Evolutionary conservation across 192 early-diverging fungal genomes (phyloP).

Genomic region (Gamsiella multidivaricata): DNA sequence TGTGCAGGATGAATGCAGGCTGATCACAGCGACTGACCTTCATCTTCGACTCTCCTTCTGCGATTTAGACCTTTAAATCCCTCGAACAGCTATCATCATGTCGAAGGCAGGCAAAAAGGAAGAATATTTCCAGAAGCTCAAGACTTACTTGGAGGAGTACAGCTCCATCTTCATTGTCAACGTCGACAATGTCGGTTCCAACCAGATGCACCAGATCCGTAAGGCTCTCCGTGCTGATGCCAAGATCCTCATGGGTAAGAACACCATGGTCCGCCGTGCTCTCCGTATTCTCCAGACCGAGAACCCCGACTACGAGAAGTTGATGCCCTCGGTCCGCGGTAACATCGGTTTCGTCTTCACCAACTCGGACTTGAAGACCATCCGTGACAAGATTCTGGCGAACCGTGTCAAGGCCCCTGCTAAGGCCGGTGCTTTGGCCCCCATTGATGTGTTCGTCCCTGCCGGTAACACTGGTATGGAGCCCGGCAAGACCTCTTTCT

Average conservation of each 20-base stretch:
- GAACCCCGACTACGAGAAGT: constrained; percentile 87
- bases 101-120: constrained; percentile 99
- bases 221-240: constrained; percentile 89
- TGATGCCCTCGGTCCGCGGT: constrained; percentile 87
- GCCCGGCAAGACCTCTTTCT: constrained; percentile 99
- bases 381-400: constrained; percentile 88
- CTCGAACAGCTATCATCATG: constrained; percentile 85
- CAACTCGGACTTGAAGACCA: constrained; percentile 94
- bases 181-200: constrained; percentile 99
- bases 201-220: constrained; percentile 99
- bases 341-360: constrained; percentile 99
- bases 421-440: constrained; percentile 94
- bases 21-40: neutral
- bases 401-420: constrained; percentile 97
- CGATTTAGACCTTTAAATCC: constrained; percentile 62
- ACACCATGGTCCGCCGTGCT: constrained; percentile 98
- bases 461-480: constrained; percentile 99
- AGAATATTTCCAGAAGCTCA: constrained; percentile 96
- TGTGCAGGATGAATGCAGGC: neutral
- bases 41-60: neutral
- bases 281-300: constrained; percentile 71
- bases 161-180: constrained; percentile 99
- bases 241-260: constrained; percentile 99
- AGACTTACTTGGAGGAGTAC: constrained; percentile 88
- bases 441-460: constrained; percentile 92